Evolutionary conservation across 345 rosid species (phyloP).

Genomic region (Citrus cavaleriei): DNA sequence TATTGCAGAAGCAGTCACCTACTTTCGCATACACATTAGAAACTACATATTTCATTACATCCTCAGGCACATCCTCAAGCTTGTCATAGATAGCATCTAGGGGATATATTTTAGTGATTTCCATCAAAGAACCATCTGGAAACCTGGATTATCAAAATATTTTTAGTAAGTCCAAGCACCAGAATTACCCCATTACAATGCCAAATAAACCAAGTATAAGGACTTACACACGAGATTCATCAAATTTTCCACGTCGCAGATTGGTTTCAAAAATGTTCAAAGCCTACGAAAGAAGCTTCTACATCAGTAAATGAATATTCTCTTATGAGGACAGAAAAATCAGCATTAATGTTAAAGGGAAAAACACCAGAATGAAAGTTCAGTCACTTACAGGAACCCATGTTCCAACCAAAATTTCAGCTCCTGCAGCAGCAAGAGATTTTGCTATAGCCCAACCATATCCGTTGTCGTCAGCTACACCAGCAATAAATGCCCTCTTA

Average conservation of each 20-base stretch:
- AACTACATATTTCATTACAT: conserved; percentile 44
- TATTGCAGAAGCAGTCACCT: background rate
- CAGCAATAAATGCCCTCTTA: conserved; percentile 94
- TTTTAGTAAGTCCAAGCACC: conserved; percentile 11
- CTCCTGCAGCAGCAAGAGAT: conserved; percentile 98
- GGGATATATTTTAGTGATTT: conserved; percentile 85
- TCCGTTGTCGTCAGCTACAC: conserved; percentile 96
- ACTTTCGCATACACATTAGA: background rate
- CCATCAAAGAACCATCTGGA: conserved; percentile 93
- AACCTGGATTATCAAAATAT: conserved; percentile 41
- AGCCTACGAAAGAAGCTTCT: conserved; percentile 51
- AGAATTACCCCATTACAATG: background rate
- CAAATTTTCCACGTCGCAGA: conserved; percentile 91
- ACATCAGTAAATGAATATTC: conserved; percentile 13
- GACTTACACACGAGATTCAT: conserved; percentile 87
- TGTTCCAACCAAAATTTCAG: conserved; percentile 94
- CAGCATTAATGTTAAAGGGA: background rate
- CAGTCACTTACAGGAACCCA: conserved; percentile 91
- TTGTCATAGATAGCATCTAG: conserved; percentile 88
- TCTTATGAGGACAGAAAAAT: background rate
- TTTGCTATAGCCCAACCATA: conserved; percentile 99
- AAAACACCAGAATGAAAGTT: background rate
- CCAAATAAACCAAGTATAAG: conserved; percentile 7
- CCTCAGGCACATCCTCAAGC: conserved; percentile 87
- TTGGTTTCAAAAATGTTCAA: conserved; percentile 93